Conservation (phyloP, 768 basidiomycete species). For the Tricholoma sp. region DNA sequence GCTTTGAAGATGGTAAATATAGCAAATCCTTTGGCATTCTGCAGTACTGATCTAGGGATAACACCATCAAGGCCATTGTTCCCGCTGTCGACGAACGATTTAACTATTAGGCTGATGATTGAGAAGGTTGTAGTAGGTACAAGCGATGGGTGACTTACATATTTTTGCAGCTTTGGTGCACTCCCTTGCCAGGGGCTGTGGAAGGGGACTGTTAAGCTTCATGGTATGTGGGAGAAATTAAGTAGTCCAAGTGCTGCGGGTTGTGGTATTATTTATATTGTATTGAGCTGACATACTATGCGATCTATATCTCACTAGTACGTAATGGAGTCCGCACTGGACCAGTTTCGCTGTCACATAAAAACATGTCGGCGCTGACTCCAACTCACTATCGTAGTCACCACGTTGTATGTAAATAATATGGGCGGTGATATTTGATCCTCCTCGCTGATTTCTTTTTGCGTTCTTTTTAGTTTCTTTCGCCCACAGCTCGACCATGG, state of each 20-base stretch:
- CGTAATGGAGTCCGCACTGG: too few species aligned
- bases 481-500: not conserved
- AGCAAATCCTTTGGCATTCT: constrained; percentile 70
- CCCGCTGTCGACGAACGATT: constrained; percentile 74
- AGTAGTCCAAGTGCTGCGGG: not conserved
- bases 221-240: constrained; percentile 18
- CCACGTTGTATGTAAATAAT: not conserved
- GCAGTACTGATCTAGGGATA: constrained; percentile 44
- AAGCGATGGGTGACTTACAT: constrained; percentile 40
- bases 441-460: too few species aligned
- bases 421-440: not conserved
- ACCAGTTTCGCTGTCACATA: too few species aligned
- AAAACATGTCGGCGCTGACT: too few species aligned
- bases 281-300: not conserved
- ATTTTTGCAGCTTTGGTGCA: constrained; percentile 86
- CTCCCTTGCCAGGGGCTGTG: constrained; percentile 70
- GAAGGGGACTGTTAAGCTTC: constrained; percentile 46
- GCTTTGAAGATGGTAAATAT: constrained; percentile 88
- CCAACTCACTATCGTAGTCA: too few species aligned
- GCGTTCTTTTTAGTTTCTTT: not conserved
- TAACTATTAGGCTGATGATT: constrained; percentile 43
- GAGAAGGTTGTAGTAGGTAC: constrained; percentile 4
- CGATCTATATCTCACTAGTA: not conserved
- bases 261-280: not conserved
- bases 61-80: constrained; percentile 84